Evolutionary conservation across 495 filamentous ascomycete genomes (phyloP), one percentile per base, ranked within the genome.

Genomic region (Astrothelium macrocarpum): DNA sequence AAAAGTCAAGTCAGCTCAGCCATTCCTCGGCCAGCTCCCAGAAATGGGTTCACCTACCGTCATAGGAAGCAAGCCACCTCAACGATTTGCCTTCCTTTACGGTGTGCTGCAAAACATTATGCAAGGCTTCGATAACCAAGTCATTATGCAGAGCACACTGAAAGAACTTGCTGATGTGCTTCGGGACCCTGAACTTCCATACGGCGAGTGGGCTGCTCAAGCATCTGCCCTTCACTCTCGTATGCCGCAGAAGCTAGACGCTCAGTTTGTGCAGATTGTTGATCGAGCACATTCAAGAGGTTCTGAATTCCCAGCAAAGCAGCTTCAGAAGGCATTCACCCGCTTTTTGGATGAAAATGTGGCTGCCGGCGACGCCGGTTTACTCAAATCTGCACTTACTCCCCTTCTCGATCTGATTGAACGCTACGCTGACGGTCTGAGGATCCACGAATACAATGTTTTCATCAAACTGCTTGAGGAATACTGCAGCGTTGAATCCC

Each of bases 121-220:
- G 59, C 81, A 87, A 71, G 94, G 94, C 59, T 99, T 87, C 74
- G 94, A 99, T 75, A 99, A 99, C 81, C 91, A 95, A 72, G 87
- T 97, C 60, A 91, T 97, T 75, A 96, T 99, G 95, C 81, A 82
- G 39, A 75, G 83, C 63, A 94, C 90, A 9, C 80, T 99, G 39
- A 93, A 91, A 78, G 90, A 94, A 68, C 81, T 99, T 32, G 84
- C 95, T 25, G 85, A 90, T 59, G 93, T 99, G 4, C 84, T 99
- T 16, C 89, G 91, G 29, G 85, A 95, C 72, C 85, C 86, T 7
- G 90, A 95, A 63, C 84, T 99, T 62, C 94, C 94, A 1, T 99
- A 96, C 76, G 89, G 92, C 75, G 90, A 99, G 76, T 99, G 92
- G 88, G 87, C 87, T 64, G 87, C 94, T 14, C 95, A 97, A 70